These are phyloP conservation scores for Yamadazyma akitaensis DNA, from an alignment of 805 yeast genomes.

Conservation along the genomic window DNA sequence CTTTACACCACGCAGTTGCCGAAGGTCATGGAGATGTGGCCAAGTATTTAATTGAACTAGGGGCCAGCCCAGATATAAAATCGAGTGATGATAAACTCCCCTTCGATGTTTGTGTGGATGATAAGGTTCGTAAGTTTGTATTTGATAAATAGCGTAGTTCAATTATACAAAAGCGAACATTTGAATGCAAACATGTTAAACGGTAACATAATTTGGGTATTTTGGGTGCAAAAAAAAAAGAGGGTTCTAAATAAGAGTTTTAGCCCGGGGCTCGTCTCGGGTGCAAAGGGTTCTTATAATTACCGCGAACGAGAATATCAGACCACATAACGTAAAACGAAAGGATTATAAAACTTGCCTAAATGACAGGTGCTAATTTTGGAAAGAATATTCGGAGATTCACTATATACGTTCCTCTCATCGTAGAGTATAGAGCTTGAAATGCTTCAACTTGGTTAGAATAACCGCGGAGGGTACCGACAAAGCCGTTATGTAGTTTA, in stretches of 20 bases:
- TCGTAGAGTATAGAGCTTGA: background rate
- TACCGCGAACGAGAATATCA: background rate
- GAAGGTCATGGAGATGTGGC: constrained; percentile 87
- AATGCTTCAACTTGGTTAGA: background rate
- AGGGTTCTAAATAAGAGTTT: background rate
- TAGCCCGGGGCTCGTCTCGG: background rate
- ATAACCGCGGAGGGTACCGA: background rate
- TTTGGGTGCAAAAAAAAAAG: background rate
- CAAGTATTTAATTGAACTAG: constrained; percentile 52
- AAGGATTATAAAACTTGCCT: background rate
- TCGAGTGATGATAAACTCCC: constrained; percentile 51
- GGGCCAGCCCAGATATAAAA: constrained; percentile 57
- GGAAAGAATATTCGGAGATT: too few relatives aligned
- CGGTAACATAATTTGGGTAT: background rate
- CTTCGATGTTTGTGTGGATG: constrained; percentile 33
- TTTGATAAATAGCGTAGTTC: constrained; percentile 4
- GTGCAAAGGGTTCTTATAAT: too few relatives aligned
- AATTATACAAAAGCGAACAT: background rate
- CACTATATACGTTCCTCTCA: background rate
- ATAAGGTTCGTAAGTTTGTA: constrained; percentile 25
- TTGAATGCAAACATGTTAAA: background rate
- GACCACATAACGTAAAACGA: background rate
- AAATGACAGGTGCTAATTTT: too few relatives aligned
- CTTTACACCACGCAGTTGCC: constrained; percentile 84
- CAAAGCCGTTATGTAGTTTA: constrained; percentile 2